Conservation (phyloP, 2,329 filamentous ascomycete genomes). For the Talaromyces atroroseus region DNA sequence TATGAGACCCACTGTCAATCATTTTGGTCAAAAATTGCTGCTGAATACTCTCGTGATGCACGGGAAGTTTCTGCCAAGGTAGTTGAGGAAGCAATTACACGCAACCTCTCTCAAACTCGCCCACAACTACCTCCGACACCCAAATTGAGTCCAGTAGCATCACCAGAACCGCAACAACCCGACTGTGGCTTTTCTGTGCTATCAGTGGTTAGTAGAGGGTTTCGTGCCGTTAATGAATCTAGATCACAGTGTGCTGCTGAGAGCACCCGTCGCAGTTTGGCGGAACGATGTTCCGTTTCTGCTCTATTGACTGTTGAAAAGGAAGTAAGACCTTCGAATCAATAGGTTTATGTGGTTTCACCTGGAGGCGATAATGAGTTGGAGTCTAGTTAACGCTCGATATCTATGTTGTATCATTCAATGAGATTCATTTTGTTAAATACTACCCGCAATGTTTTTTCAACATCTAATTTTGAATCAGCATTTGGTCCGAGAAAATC, state of each 20-base stretch:
- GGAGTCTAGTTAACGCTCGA: neutral
- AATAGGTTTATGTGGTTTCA: neutral
- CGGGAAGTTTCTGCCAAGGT: conserved; percentile 15
- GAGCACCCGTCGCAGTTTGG: conserved; percentile 12
- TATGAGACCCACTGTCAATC: conserved; percentile 64
- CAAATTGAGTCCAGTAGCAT: conserved; percentile 16
- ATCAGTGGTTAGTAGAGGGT: conserved; percentile 11
- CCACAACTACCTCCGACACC: conserved; percentile 20
- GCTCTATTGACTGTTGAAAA: conserved; percentile 19
- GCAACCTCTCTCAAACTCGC: conserved; percentile 10
- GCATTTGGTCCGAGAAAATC: neutral
- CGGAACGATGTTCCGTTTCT: conserved; percentile 22
- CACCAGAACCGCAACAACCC: conserved; percentile 13
- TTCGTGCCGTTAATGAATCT: conserved; percentile 17
- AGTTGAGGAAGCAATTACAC: conserved; percentile 21
- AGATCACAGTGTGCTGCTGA: neutral
- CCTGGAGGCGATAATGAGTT: neutral
- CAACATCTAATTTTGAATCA: neutral
- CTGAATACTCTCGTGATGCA: conserved; percentile 52
- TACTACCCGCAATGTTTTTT: neutral
- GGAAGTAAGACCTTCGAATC: conserved; percentile 16
- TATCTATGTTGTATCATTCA: neutral
- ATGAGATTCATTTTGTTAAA: neutral
- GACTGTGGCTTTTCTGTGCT: conserved; percentile 1
- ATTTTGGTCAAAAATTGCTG: conserved; percentile 68